Evolutionary conservation across 306 rosid species (phyloP).

Genomic region (Senna siamea): DNA sequence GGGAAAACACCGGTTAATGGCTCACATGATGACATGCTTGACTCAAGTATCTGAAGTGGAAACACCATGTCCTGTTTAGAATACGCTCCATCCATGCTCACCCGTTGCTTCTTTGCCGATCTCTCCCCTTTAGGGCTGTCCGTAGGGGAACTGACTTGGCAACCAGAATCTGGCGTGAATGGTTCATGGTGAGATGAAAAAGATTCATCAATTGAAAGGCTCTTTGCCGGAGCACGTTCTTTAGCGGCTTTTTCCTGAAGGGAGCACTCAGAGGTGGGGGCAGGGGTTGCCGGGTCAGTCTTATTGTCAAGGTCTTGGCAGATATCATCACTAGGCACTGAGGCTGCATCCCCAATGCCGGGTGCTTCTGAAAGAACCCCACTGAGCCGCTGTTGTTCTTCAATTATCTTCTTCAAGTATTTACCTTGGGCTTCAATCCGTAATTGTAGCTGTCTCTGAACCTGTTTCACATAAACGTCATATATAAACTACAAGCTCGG

Average conservation of each 20-base stretch:
- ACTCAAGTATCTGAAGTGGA: conserved; percentile 88
- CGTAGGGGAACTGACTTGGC: conserved; percentile 63
- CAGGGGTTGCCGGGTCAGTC: conserved; percentile 93
- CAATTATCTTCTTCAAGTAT: conserved; percentile 96
- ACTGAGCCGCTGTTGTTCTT: conserved; percentile 89
- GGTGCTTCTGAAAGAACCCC: conserved; percentile 85
- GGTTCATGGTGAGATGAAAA: conserved; percentile 87
- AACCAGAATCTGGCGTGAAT: conserved; percentile 84
- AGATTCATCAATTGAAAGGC: conserved; percentile 71
- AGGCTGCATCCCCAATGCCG: conserved; percentile 47
- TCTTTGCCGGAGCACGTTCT: conserved; percentile 69
- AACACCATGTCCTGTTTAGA: conserved; percentile 65
- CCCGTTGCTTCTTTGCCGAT: conserved; percentile 62
- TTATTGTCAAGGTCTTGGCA: conserved; percentile 63
- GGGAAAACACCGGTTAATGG: conserved; percentile 53
- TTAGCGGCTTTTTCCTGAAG: conserved; percentile 68
- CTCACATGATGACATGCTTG: conserved; percentile 77
- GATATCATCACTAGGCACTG: conserved; percentile 46
- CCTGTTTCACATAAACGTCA: conserved; percentile 60
- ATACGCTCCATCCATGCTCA: conserved; percentile 52
- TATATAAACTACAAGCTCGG: conserved; percentile 1
- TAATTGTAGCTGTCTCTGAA: conserved; percentile 92
- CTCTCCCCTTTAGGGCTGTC: conserved; percentile 75
- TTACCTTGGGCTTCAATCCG: conserved; percentile 98
- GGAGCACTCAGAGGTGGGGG: conserved; percentile 65